Evolutionary conservation across 345 rosid genomes (phyloP), one percentile per base, ranked within the genome.

Genomic region (Ricinus communis): DNA sequence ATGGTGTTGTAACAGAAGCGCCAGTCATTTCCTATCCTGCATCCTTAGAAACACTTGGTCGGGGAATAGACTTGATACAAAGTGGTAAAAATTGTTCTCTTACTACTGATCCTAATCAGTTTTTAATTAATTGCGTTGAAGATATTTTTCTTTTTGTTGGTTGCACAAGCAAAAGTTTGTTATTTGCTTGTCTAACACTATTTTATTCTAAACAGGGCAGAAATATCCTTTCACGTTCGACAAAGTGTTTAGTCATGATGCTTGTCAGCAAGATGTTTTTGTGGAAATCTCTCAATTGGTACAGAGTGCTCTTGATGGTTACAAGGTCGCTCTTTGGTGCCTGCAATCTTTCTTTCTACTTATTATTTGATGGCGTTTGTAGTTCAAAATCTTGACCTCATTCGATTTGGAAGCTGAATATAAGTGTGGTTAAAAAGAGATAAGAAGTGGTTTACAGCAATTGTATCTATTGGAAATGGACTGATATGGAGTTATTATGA

Each of bases 251-350:
- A 80, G 71, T 69, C 97, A 87, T 8, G 96, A 88, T 55, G 90
- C 97, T 67, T 87, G 96, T 43, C 99, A 95, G 65, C 85, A 90
- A 70, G 91, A 89, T 73, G 93, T 95, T 8, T 95, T 95, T 80
- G 84, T 83, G 15, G 99, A 95, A 80, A 89, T 95, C 72, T 92
- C 99, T 11, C 99, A 95, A 79, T 75, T 92, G 63, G 91, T 90
- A 49, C 99, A 95, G 73, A 95, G 99, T 64, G 99, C 99, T 24
- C 88, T 95, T 50, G 99, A 95, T 74, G 98, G 99, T 57, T 95
- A 95, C 51, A 95, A 95, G 98, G 98, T 92, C 53, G 76, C 38
- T 59, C 57, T 59, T 21, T 14, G 22, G 12, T 58, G 18, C 14
- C 50, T 13, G 31, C 22, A 64, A 51, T 16, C 31, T 14, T n/a